These are phyloP conservation scores for Telopea speciosissima DNA, from an alignment of 177 flowering plant species.

Conservation along the genomic window DNA sequence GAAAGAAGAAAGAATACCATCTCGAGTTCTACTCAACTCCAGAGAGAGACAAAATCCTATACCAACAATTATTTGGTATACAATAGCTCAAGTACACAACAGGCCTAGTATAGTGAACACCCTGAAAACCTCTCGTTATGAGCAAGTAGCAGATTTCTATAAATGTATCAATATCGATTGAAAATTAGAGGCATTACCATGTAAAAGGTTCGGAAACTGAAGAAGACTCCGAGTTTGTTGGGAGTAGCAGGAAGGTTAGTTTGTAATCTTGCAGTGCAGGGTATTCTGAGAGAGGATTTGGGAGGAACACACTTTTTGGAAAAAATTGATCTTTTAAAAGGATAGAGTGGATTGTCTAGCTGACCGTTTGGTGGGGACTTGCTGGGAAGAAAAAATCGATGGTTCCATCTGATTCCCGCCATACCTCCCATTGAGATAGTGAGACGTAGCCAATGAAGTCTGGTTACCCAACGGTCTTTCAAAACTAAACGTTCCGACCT, in stretches of 20 bases:
- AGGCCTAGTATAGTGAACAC: background rate
- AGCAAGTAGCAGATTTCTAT: background rate
- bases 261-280: background rate
- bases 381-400: background rate
- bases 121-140: background rate
- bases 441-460: background rate
- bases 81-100: no score
- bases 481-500: conserved; percentile 20
- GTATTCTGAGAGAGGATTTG: background rate
- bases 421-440: background rate
- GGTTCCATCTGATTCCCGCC: conserved; percentile 8
- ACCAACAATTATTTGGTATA: no score
- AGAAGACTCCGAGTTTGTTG: background rate
- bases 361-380: conserved; percentile 6
- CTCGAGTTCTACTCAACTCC: no score
- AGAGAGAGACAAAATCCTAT: no score
- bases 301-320: background rate
- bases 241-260: background rate
- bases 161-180: background rate
- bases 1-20: no score
- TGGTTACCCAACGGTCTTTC: conserved; percentile 17
- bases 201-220: background rate
- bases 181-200: background rate
- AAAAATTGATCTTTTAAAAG: background rate
- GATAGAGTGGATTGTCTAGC: background rate